Conservation (phyloP, 768 basidiomycete genomes). For the Goffeauzyma gilvescens region DNA sequence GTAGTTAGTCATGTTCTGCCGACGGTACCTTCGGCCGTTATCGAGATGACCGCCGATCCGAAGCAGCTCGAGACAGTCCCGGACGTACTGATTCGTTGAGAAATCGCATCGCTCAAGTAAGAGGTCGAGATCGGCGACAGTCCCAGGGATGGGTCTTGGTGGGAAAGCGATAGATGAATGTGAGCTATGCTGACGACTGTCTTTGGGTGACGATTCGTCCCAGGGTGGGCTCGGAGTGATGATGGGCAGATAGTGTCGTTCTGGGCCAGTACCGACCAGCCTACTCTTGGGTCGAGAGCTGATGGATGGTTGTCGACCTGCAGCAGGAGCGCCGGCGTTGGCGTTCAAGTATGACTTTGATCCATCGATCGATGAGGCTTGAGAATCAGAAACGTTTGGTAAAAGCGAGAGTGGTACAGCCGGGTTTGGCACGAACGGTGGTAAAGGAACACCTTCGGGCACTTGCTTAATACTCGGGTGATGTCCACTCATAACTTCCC, state of each 20-base stretch:
- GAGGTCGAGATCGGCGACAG: slow-evolving; percentile 71
- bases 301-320: slow-evolving; percentile 19
- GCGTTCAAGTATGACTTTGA: too few species aligned
- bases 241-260: slow-evolving; percentile 58
- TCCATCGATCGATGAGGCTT: too few species aligned
- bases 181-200: slow-evolving; percentile 9
- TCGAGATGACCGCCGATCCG: slow-evolving; percentile 80
- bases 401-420: slow-evolving; percentile 24
- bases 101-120: slow-evolving; percentile 90
- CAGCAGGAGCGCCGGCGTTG: slow-evolving; percentile 19
- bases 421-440: slow-evolving; percentile 23
- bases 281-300: slow-evolving; percentile 35
- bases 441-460: slow-evolving; percentile 23
- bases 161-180: slow-evolving; percentile 47
- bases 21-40: slow-evolving; percentile 50
- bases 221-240: slow-evolving; percentile 38
- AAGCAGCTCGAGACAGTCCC: slow-evolving; percentile 86
- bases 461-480: slow-evolving; percentile 56
- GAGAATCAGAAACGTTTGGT: slow-evolving; percentile 11
- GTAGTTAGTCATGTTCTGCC: slow-evolving; percentile 64
- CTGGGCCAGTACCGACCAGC: slow-evolving; percentile 56
- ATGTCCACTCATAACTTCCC: slow-evolving; percentile 86
- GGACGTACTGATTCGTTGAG: slow-evolving; percentile 68
- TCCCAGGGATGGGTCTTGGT: slow-evolving; percentile 64
- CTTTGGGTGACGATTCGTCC: slow-evolving; percentile 1